These are phyloP conservation scores for Arachis monticola DNA, from an alignment of 331 rosid species.

Conservation along the genomic window DNA sequence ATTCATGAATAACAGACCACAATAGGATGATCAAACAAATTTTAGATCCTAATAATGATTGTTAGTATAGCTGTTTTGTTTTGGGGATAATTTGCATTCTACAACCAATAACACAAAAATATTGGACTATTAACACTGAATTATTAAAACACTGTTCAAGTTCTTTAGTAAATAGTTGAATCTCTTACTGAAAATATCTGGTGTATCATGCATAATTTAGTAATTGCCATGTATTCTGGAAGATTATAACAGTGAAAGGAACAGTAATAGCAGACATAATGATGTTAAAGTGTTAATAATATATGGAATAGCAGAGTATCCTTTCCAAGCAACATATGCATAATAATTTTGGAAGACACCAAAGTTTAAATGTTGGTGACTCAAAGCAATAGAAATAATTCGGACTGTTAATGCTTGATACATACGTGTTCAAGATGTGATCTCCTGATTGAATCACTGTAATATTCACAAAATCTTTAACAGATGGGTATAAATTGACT, in stretches of 20 bases:
- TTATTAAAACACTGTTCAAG: background rate
- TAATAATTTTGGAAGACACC: background rate
- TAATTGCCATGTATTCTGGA: background rate
- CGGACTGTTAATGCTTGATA: slow-evolving; percentile 1
- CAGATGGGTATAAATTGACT: slow-evolving; percentile 66
- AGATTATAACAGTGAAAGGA: background rate
- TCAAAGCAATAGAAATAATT: slow-evolving; percentile 19
- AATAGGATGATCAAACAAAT: background rate
- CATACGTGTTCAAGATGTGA: slow-evolving; percentile 86
- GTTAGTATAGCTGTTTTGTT: background rate
- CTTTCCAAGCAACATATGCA: background rate
- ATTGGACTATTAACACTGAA: background rate
- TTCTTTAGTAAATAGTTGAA: background rate
- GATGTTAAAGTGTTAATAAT: too few species aligned
- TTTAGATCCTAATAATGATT: background rate
- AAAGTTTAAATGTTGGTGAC: background rate
- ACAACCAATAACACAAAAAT: too few species aligned
- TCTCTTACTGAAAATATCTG: background rate
- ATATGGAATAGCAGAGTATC: background rate
- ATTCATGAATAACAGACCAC: background rate
- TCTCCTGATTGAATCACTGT: slow-evolving; percentile 84
- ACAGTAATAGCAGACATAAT: background rate
- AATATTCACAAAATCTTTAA: slow-evolving; percentile 76
- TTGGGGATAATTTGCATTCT: background rate
- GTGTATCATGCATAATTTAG: background rate